Evolutionary conservation across 2,329 filamentous ascomycete genomes (phyloP).

Genomic region (Cladophialophora immunda): DNA sequence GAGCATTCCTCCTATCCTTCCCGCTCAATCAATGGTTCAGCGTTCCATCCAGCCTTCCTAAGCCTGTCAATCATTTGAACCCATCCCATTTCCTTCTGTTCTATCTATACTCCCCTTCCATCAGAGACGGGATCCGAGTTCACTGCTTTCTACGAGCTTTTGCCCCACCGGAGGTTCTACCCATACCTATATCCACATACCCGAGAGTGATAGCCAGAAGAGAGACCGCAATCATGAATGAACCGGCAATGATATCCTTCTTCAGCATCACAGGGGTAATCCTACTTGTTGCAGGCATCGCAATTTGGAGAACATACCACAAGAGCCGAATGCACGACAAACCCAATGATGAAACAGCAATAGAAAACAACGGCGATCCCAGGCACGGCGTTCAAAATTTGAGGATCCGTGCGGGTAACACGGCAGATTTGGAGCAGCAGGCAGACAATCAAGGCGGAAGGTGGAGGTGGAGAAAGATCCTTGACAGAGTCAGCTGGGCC

Average conservation of each 20-base stretch:
- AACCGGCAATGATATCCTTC: constrained; percentile 13
- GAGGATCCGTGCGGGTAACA: background rate
- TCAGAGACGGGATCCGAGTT: background rate
- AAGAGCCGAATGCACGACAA: background rate
- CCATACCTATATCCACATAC: background rate
- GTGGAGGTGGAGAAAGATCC: constrained; percentile 11
- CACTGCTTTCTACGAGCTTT: background rate
- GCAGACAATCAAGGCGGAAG: background rate
- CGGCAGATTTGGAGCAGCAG: background rate
- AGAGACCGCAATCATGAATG: background rate
- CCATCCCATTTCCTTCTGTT: background rate
- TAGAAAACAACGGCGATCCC: background rate
- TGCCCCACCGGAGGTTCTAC: background rate
- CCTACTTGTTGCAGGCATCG: background rate
- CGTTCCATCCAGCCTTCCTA: too few species aligned
- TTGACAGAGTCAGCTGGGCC: constrained; percentile 6
- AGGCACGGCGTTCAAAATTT: background rate
- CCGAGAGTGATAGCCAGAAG: background rate
- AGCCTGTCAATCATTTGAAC: too few species aligned
- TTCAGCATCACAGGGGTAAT: constrained; percentile 5
- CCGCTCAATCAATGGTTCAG: too few species aligned
- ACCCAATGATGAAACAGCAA: background rate
- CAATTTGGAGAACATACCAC: constrained; percentile 7
- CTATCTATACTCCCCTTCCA: background rate
- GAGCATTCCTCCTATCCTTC: too few species aligned